Evolutionary conservation across 345 rosid species (phyloP).

Genomic region (Boechera divaricarpa): DNA sequence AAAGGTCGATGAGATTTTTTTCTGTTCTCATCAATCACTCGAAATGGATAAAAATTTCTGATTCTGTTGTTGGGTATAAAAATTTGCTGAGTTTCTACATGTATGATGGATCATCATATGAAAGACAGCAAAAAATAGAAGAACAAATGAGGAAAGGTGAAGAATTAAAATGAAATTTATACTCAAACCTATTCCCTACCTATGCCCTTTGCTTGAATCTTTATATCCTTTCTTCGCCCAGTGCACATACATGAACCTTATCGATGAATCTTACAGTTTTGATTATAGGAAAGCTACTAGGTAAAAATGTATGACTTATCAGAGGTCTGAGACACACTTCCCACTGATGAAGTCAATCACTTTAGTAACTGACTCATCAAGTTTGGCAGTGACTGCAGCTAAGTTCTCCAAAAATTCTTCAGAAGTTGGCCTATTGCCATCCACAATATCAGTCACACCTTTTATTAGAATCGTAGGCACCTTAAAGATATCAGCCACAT

Average conservation of each 20-base stretch:
- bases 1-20: not conserved
- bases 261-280: constrained; percentile 2
- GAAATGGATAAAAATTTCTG: not conserved
- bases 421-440: constrained; percentile 71
- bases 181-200: constrained; percentile 17
- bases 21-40: not conserved
- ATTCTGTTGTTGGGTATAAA: constrained; percentile 26
- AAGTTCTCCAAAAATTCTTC: constrained; percentile 84
- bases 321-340: constrained; percentile 76
- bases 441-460: constrained; percentile 86
- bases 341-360: constrained; percentile 72
- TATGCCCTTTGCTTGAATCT: constrained; percentile 16
- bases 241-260: constrained; percentile 20
- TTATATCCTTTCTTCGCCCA: constrained; percentile 4
- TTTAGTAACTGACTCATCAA: constrained; percentile 58
- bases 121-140: constrained; percentile 9
- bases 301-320: constrained; percentile 28
- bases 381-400: constrained; percentile 68
- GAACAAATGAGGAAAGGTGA: not conserved
- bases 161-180: not conserved
- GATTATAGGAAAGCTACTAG: constrained; percentile 3
- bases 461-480: constrained; percentile 83
- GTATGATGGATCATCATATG: constrained; percentile 16
- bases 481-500: constrained; percentile 78
- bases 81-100: constrained; percentile 28